These are phyloP conservation scores for Heritiera fomes DNA, from an alignment of 345 rosid genomes.

Conservation along the genomic window DNA sequence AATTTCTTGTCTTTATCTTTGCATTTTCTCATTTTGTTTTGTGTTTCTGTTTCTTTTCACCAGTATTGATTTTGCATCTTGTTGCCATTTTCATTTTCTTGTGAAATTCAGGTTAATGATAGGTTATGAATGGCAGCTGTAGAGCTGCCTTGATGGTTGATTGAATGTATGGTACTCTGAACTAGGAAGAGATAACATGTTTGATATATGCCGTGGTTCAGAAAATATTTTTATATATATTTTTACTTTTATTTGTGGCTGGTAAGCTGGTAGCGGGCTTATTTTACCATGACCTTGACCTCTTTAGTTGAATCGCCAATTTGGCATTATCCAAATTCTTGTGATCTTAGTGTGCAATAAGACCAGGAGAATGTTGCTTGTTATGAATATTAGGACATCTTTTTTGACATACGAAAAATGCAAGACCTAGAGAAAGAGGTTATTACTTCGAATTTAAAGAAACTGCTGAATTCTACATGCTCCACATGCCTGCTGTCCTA, in stretches of 20 bases:
- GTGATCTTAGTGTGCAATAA: no score
- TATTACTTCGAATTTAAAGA: background rate
- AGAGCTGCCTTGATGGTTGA: background rate
- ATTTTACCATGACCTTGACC: background rate
- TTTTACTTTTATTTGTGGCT: no score
- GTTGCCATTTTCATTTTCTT: background rate
- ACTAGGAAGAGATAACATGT: background rate
- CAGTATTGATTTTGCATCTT: background rate
- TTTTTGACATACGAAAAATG: constrained; percentile 3
- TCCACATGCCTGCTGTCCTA: background rate
- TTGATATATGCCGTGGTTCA: background rate
- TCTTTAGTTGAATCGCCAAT: no score
- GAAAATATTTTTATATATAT: background rate
- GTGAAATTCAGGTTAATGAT: background rate
- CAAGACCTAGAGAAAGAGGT: background rate
- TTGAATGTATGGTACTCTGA: background rate
- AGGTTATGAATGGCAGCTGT: background rate
- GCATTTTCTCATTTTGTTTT: background rate
- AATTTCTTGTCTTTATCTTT: background rate
- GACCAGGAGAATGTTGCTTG: no score
- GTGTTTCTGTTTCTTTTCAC: background rate
- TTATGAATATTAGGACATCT: no score
- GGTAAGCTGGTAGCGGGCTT: background rate
- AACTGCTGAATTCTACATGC: background rate
- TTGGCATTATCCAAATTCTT: no score